phyloP scores from a whole-genome alignment of 768 basidiomycete species.

The Boletales sp. region DNA sequence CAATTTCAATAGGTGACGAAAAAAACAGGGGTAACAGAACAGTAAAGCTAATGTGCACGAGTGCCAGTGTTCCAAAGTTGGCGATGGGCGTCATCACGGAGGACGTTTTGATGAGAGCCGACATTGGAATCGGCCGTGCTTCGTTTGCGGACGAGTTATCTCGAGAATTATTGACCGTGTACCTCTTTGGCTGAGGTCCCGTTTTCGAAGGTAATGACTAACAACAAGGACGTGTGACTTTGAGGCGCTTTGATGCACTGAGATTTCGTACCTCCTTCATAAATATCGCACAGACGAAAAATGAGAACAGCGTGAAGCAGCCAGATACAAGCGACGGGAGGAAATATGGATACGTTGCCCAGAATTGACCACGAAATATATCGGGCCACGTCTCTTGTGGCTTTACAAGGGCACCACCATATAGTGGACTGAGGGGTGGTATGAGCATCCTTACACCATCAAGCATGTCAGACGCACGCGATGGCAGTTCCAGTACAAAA shows the following conservation, averaged over 20 bases:
- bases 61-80: conserved; percentile 40
- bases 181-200: background rate
- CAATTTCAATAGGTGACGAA: conserved; percentile 39
- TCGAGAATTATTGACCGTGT: background rate
- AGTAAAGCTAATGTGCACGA: conserved; percentile 38
- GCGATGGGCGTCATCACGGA: conserved; percentile 39
- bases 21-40: conserved; percentile 45
- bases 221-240: background rate
- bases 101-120: conserved; percentile 21
- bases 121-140: conserved; percentile 28
- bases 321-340: conserved; percentile 30
- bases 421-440: too few relatives aligned
- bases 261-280: conserved; percentile 29
- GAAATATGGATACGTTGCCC: conserved; percentile 36
- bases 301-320: conserved; percentile 7
- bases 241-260: background rate
- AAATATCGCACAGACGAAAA: conserved; percentile 19
- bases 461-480: too few relatives aligned
- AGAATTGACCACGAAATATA: conserved; percentile 21
- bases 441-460: too few relatives aligned
- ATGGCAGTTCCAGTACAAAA: too few relatives aligned
- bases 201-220: conserved; percentile 26
- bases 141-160: background rate
- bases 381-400: too few relatives aligned
- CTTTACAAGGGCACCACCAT: too few relatives aligned